These are phyloP conservation scores for Trametes sp. DNA, from an alignment of 1,284 basidiomycete genomes.

Conservation along the genomic window DNA sequence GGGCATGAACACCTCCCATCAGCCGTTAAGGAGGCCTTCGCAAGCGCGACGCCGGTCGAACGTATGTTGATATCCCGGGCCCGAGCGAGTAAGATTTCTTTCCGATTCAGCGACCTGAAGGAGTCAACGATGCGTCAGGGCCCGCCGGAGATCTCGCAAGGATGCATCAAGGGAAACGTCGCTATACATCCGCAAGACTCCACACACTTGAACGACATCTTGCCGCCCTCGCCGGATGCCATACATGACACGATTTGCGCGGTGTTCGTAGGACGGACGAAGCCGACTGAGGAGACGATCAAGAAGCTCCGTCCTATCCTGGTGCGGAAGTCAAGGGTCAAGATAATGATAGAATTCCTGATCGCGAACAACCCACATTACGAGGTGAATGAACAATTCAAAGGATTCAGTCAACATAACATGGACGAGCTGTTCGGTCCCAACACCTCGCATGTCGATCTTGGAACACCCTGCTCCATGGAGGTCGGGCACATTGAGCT, in stretches of 20 bases:
- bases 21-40: background rate
- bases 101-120: background rate
- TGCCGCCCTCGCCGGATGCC: background rate
- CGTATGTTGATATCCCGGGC: background rate
- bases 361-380: background rate
- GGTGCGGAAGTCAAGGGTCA: conserved; percentile 1
- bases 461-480: background rate
- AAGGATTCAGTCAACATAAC: conserved; percentile 1
- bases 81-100: background rate
- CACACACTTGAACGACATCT: background rate
- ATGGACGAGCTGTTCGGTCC: background rate
- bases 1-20: background rate
- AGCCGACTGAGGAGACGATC: conserved; percentile 4
- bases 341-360: conserved; percentile 8
- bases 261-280: conserved; percentile 1
- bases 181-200: conserved; percentile 15
- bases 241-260: conserved; percentile 5
- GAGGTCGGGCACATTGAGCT: conserved; percentile 9
- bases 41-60: background rate
- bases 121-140: background rate
- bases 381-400: background rate
- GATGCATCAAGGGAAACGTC: conserved; percentile 16
- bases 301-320: background rate
- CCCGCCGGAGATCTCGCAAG: background rate
- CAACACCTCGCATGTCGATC: background rate